Base-by-base conservation (phyloP, 805 yeast genomes). In the Tanozyma kutaoensis region DNA sequence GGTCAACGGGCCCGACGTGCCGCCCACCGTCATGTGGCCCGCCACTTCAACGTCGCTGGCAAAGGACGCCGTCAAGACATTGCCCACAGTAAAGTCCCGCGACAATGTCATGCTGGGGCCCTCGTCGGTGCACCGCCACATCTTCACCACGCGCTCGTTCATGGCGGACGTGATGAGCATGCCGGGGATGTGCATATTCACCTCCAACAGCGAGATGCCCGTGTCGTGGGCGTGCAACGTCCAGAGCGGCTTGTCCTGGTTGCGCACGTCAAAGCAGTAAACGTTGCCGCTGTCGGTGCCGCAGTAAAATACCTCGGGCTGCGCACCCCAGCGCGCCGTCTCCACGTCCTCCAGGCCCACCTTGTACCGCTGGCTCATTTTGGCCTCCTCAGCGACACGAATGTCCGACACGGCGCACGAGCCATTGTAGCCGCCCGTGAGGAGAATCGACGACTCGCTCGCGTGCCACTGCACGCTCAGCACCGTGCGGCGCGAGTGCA, bases 191-290 rank as follows among this genome's bases (percentile, higher is more conserved):
- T 59, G 68, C 15, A 48, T 46, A 54, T 82, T 86, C 20, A 76
- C 66, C 38, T 76, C 77, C 39, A 91, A 65, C 2, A 88, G 64
- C 4, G 95, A 77, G 34, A 91, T 77, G 34, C 94, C 96, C 3
- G 93, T 70, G 55, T 91, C 97, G 50, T 91, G 98, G 2, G 97
- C 97, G 52, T 91, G 95, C 40, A 91, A 62, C 3, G 94, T 82
- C 98, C 98, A 91, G 18, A 88, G 43, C 12, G 96, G 86, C 37
- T 66, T 67, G 24, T 63, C 66, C 21, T 62, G 69, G 27, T 56
- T 58, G 50, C 95, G 72, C 24, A 82, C 77, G 51, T 88, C 98
- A 43, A 78, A 88, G 35, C 88, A 77, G 58, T 82, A 82, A 15
- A 91, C 71, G 43, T 74, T 74, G 48, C 98, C 98, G 36, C 69